Evolutionary conservation across 805 yeast species (phyloP).

Genomic region (Hanseniaspora nectarophila): DNA sequence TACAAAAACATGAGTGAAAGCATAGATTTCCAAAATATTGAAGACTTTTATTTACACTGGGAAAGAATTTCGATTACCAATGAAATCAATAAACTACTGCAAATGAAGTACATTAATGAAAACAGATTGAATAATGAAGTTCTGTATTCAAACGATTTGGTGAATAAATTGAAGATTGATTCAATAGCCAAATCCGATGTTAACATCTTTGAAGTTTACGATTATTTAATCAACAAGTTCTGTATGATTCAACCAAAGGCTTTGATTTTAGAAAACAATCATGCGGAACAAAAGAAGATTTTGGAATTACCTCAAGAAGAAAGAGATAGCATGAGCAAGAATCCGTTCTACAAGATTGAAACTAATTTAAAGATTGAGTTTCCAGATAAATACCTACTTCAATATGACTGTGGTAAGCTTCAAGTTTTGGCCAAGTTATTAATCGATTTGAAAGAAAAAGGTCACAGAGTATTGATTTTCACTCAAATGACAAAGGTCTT

Average conservation of each 20-base stretch:
- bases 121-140: conserved; percentile 58
- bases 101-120: conserved; percentile 49
- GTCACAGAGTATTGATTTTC: conserved; percentile 89
- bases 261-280: conserved; percentile 58
- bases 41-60: conserved; percentile 47
- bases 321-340: conserved; percentile 30
- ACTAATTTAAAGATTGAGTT: conserved; percentile 83
- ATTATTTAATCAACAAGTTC: conserved; percentile 52
- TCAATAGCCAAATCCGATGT: conserved; percentile 20
- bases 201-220: conserved; percentile 34
- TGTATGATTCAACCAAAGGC: conserved; percentile 83
- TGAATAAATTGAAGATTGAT: conserved; percentile 33
- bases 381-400: conserved; percentile 84
- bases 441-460: conserved; percentile 66
- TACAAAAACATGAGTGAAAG: conserved; percentile 30
- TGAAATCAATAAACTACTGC: conserved; percentile 42
- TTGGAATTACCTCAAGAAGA: conserved; percentile 28
- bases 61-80: conserved; percentile 42
- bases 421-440: conserved; percentile 70
- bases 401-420: conserved; percentile 93
- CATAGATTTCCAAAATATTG: conserved; percentile 30
- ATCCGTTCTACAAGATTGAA: conserved; percentile 68
- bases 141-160: conserved; percentile 50
- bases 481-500: conserved; percentile 97
- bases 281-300: neutral